A percentile compares a stretch with the other conserved stretches of the same genome.
phyloP scores from a whole-genome alignment of 352 stramenopile species.

The Pythium oligandrum region DNA sequence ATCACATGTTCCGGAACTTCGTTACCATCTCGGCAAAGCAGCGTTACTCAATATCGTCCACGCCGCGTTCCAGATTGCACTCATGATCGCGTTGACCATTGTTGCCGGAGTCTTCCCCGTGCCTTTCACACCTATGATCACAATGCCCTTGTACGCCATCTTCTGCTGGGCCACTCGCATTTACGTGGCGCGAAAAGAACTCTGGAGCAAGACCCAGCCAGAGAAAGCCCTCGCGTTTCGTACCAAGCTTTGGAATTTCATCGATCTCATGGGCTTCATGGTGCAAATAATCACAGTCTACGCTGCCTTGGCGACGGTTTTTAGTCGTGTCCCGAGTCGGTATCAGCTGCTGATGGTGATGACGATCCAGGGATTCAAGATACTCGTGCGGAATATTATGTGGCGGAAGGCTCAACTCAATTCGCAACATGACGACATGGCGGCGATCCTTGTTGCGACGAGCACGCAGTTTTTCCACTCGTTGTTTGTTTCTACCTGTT shows the following conservation, averaged over 20 bases:
- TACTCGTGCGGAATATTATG: too few species aligned
- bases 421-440: conserved; percentile 3
- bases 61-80: not conserved
- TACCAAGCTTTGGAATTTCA: too few species aligned
- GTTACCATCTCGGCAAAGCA: not conserved
- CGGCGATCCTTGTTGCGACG: conserved; percentile 3
- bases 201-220: too few species aligned
- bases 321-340: too few species aligned
- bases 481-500: conserved; percentile 5
- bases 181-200: too few species aligned
- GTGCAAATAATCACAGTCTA: too few species aligned
- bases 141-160: conserved; percentile 3
- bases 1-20: conserved; percentile 1
- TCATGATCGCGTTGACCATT: not conserved
- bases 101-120: conserved; percentile 2
- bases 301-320: too few species aligned
- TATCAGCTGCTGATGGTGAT: too few species aligned
- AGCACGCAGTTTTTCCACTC: conserved; percentile 10
- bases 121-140: not conserved
- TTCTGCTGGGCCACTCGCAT: not conserved
- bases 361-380: too few species aligned
- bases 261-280: too few species aligned
- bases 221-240: too few species aligned
- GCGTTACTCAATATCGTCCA: conserved; percentile 2
- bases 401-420: not conserved